Evolutionary conservation across 345 rosid species (phyloP), one percentile per base, ranked within the genome.

Genomic region (Heritiera littoralis): DNA sequence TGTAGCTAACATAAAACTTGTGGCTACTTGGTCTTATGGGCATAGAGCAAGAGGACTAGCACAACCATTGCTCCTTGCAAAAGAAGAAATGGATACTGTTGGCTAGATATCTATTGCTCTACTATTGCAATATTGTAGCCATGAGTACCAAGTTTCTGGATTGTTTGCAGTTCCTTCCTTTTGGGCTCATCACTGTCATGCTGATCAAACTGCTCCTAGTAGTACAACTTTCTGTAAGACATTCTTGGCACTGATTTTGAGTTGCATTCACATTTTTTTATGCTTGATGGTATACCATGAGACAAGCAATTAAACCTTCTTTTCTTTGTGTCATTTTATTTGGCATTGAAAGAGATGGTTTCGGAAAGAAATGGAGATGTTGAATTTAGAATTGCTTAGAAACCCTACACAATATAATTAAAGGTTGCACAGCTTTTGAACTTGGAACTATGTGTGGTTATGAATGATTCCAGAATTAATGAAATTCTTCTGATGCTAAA

Each of bases 261-360:
- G 52, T 41, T 41, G 7, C 72, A 67, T 67, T 66, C 9, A 9
- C 51, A 40, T 8, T 5, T 30, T 30, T 72, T 32, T 28, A 30
- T 72, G 46, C 43, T 72, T 72, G 63, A 52, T 72, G 28, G 12
- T 8, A 51, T 72, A 28, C 7, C 7, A 30, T 71, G 3, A 11
- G 18, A 73, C 64, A 51, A 38, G 18, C 28, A 54, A 38, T 35
- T 54, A 49, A 7, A 28, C 32, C 46, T 72, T 17, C 15, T 17
- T 35, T 18, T 54, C 63, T 54, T 72, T n/a, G 28, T 55, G 9
- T 56, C n/a, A 74, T 54, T 40, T 74, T 56, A 5, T 10, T 56
- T 74, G 51, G 11, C 49, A 30, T 38, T 74, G 77, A 40, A 74
- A 56, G 51, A 56, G 20, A 74, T 18, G 23, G 40, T 56, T 74